phyloP scores from a whole-genome alignment of 352 stramenopile species.

The Globisporangium nodosum region DNA sequence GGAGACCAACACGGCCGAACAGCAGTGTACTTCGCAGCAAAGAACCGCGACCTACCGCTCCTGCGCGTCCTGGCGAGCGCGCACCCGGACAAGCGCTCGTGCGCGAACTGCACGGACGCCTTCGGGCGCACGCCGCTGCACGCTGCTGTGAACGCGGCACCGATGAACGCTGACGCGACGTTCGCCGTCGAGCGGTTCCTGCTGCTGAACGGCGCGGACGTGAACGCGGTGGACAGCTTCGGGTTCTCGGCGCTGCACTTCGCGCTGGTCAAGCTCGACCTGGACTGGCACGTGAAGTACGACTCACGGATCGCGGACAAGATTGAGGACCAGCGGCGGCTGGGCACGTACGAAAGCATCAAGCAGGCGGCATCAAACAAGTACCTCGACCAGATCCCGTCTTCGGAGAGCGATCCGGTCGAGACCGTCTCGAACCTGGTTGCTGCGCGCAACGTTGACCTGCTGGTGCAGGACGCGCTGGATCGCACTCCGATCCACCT shows the following conservation, averaged over 20 bases:
- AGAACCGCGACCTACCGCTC: slow-evolving; percentile 55
- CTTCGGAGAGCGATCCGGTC: slow-evolving; percentile 50
- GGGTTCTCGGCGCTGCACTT: slow-evolving; percentile 56
- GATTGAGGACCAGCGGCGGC: slow-evolving; percentile 15
- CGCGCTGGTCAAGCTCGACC: slow-evolving; percentile 55
- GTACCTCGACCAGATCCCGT: slow-evolving; percentile 39
- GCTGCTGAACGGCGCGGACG: slow-evolving; percentile 44
- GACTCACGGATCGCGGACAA: slow-evolving; percentile 26
- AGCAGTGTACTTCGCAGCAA: slow-evolving; percentile 46
- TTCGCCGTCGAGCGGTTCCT: slow-evolving; percentile 73
- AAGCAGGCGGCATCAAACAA: slow-evolving; percentile 32
- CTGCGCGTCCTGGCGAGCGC: slow-evolving; percentile 33
- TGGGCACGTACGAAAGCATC: slow-evolving; percentile 27
- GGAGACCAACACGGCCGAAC: slow-evolving; percentile 38
- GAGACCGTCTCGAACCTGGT: slow-evolving; percentile 72
- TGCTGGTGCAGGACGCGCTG: slow-evolving; percentile 34
- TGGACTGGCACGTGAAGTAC: slow-evolving; percentile 57
- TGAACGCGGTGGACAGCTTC: slow-evolving; percentile 50
- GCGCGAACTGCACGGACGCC: slow-evolving; percentile 49
- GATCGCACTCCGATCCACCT: slow-evolving; percentile 60
- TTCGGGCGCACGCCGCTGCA: slow-evolving; percentile 58
- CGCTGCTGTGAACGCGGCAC: slow-evolving; percentile 59
- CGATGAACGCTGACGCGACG: slow-evolving; percentile 63
- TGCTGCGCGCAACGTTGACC: slow-evolving; percentile 35
- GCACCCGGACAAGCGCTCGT: slow-evolving; percentile 24